phyloP scores from a whole-genome alignment of 768 basidiomycete species.

The Lactifluus volemus region DNA sequence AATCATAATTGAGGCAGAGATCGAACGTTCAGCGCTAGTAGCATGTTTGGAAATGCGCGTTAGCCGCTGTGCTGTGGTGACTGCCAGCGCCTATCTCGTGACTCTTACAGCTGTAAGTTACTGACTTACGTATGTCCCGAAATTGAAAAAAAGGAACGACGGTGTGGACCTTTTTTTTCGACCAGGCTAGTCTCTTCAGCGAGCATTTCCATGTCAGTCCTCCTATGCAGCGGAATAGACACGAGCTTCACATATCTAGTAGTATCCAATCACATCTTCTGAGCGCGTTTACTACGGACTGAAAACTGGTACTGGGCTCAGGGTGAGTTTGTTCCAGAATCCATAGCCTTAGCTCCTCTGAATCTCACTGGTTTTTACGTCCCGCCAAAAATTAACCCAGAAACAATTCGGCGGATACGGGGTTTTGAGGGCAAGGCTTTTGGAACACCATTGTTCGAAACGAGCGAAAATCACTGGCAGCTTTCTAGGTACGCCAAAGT shows the following conservation, averaged over 20 bases:
- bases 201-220: not conserved
- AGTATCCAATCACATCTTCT: conserved; percentile 1
- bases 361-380: not conserved
- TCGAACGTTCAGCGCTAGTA: too few relatives aligned
- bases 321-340: not conserved
- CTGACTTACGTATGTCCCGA: too few relatives aligned
- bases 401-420: conserved; percentile 12
- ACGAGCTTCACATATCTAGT: not conserved
- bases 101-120: too few relatives aligned
- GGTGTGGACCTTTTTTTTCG: not conserved
- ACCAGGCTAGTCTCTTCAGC: not conserved
- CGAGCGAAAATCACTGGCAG: not conserved
- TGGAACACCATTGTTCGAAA: not conserved
- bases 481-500: not conserved
- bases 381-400: conserved; percentile 21
- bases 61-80: too few relatives aligned
- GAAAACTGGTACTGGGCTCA: conserved; percentile 17
- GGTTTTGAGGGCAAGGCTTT: not conserved
- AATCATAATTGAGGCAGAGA: conserved; percentile 15
- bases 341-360: not conserved
- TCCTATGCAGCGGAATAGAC: not conserved
- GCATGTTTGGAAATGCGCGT: not conserved
- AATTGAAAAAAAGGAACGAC: not conserved
- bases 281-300: conserved; percentile 19
- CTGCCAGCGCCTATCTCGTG: too few relatives aligned